Base-by-base conservation (phyloP, 257 asterid species). In the Ehretia macrophylla region DNA sequence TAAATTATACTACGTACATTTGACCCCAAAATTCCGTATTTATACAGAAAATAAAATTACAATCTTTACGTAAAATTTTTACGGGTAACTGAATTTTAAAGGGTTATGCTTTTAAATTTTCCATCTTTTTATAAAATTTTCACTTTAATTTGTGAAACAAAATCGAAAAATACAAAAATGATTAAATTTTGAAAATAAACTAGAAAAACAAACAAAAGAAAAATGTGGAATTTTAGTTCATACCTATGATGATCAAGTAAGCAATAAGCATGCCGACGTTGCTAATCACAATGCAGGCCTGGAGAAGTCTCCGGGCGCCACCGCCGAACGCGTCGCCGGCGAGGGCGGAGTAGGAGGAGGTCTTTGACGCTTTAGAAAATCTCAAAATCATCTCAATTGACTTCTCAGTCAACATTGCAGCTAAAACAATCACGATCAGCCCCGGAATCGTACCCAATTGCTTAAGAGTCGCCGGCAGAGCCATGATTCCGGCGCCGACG, bases 401-500 rank as follows among this genome's bases (percentile, higher is more conserved):
- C 77, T 82, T 86, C 58, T 86, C 85, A 63, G 97, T 89, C 74
- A 89, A 55, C 63, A 89, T 45, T 27, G 85, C 85, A 4, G 87
- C 95, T 56, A 89, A 45, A 5, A 89, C 55, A 49, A 89, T 89
- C 38, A 71, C 73, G 20, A 86, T 57, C 27, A 89, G 63, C 12
- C 97, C 95, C 0, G 95, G 91, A 62, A 89, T 65, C 17, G 59
- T 73, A 12, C 97, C 97, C 54, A 86, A 79, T 59, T 89, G 89
- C 68, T 86, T 86, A 35, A 89, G 81, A 4, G 97, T 86, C 23
- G 85, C 87, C 60, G 95, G 97, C 3, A 89, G 84, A 53, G 97
- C 94, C 97, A 89, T 89, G 48, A 89, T 89, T 40, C 97, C 94
- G 52, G 97, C 94, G 13, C 95, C 95, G 59, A 89, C 97, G 18